Base-by-base conservation (phyloP, 1,284 basidiomycete genomes). In the Naganishia albida region DNA sequence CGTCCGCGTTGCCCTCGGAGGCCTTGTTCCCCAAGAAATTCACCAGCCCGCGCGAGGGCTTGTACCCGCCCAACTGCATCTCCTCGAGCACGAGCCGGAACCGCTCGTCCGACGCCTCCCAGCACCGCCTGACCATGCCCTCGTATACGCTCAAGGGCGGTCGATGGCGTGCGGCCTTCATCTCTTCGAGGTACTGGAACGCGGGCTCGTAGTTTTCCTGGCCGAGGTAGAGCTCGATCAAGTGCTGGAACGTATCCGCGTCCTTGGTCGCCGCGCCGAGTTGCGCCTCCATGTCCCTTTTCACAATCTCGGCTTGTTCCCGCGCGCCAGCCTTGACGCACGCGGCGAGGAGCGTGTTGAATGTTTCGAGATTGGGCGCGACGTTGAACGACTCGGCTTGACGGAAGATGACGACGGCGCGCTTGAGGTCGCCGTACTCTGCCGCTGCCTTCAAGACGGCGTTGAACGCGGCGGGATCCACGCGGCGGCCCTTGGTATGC, bases 131-230 rank as follows among this genome's bases (percentile, higher is more conserved):
- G 49, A 87, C 79, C 65, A 93, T 79, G 0, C 80, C 77, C 40
- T 84, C 81, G 77, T 93, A 93, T n/a, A 87, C 76, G 1, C 71
- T 70, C 43, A 74, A 71, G 1, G 84, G 76, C 1, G 90, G 90
- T 40, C 81, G 74, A 73, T 85, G 80, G 15, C 81, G 81, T 53
- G 82, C 82, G 0, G 81, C 77, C 77, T 93, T 92, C 87, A 91
- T 89, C 80, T 90, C 87, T 74, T 93, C 90, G 38, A 93, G 83
- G 75, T 89, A 91, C 76, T 86, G 88, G 80, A 93, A 93, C 0
- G 90, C 90, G 71, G 91, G 88, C 73, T 93, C 90, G 76, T 91
- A 93, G 2, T 80, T 81, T 15, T 83, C 74, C 72, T 90, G 87
- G 1, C 86, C 86, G 23, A 91, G 81, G 72, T 85, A 87, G 2